These are phyloP conservation scores for Yarrowia osloensis DNA, from an alignment of 805 yeast genomes.

Conservation along the genomic window DNA sequence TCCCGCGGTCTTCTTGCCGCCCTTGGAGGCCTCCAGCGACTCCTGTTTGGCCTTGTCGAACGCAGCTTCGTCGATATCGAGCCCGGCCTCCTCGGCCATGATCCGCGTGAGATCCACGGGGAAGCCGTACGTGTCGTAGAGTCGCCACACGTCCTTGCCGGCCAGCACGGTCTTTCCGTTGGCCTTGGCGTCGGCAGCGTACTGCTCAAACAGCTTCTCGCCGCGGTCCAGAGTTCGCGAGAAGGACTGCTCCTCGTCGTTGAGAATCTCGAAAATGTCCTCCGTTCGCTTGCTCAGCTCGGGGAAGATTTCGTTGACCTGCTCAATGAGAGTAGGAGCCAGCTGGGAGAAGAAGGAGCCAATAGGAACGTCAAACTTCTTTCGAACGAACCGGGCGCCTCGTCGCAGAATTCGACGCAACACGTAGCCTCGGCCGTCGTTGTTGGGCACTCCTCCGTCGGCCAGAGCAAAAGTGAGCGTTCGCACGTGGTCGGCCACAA, in stretches of 20 bases:
- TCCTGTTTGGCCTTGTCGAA: constrained; percentile 88
- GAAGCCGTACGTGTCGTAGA: constrained; percentile 98
- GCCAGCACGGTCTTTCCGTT: constrained; percentile 73
- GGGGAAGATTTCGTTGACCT: constrained; percentile 87
- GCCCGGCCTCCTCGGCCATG: constrained; percentile 98
- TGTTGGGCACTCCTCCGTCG: constrained; percentile 99
- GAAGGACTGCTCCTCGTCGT: constrained; percentile 95
- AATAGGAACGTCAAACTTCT: constrained; percentile 92
- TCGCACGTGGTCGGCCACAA: constrained; percentile 97
- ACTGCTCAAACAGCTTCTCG: constrained; percentile 92
- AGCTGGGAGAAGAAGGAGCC: constrained; percentile 90
- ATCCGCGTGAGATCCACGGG: constrained; percentile 96
- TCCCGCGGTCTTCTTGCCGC: constrained; percentile 61
- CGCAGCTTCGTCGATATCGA: constrained; percentile 87
- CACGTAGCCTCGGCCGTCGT: constrained; percentile 98
- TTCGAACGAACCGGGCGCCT: constrained; percentile 96
- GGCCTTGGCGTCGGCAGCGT: constrained; percentile 79
- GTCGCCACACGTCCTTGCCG: constrained; percentile 97
- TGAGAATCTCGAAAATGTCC: constrained; percentile 82
- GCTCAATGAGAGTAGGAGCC: constrained; percentile 89
- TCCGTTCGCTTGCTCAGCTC: constrained; percentile 73
- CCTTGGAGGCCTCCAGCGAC: constrained; percentile 94
- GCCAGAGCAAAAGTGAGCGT: constrained; percentile 94
- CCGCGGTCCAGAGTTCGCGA: constrained; percentile 97
- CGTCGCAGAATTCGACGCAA: constrained; percentile 95